phyloP scores from a whole-genome alignment of 2,329 filamentous ascomycete species.

The Penicillium concentricum region DNA sequence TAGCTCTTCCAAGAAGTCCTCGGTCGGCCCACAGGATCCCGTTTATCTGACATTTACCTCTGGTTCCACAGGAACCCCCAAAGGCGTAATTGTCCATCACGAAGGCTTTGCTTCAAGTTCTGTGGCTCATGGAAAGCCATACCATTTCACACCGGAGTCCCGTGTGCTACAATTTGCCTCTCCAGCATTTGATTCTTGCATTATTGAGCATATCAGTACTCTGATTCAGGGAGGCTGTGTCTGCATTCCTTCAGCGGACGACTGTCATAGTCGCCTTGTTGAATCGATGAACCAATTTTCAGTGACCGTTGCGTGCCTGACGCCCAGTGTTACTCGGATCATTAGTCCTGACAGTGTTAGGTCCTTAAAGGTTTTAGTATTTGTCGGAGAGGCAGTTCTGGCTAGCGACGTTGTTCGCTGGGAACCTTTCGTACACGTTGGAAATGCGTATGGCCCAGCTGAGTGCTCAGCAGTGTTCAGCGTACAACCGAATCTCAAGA shows the following conservation, averaged over 20 bases:
- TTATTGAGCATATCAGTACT: slow-evolving; percentile 12
- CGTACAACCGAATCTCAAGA: slow-evolving; percentile 25
- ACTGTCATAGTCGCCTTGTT: slow-evolving; percentile 40
- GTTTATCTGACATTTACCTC: slow-evolving; percentile 58
- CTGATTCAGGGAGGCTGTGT: slow-evolving; percentile 18
- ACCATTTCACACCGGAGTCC: slow-evolving; percentile 2
- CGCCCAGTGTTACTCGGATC: not conserved
- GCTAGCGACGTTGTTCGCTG: slow-evolving; percentile 33
- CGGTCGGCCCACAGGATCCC: slow-evolving; percentile 30
- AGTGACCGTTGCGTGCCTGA: not conserved
- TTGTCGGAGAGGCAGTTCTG: slow-evolving; percentile 24
- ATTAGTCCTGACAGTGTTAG: not conserved
- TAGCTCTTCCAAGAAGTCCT: not conserved
- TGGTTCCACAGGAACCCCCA: slow-evolving; percentile 36
- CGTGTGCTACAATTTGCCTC: slow-evolving; percentile 9
- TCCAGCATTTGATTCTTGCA: slow-evolving; percentile 7
- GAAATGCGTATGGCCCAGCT: slow-evolving; percentile 43
- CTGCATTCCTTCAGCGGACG: slow-evolving; percentile 10
- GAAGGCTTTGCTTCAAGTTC: slow-evolving; percentile 10
- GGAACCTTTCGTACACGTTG: slow-evolving; percentile 34
- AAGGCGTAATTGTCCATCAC: slow-evolving; percentile 5
- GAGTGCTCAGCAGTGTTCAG: slow-evolving; percentile 35
- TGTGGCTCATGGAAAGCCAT: slow-evolving; percentile 13
- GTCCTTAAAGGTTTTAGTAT: slow-evolving; percentile 19
- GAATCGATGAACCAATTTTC: slow-evolving; percentile 46